Conservation (phyloP, 306 rosid genomes). For the Cotoneaster glaucophyllus region DNA sequence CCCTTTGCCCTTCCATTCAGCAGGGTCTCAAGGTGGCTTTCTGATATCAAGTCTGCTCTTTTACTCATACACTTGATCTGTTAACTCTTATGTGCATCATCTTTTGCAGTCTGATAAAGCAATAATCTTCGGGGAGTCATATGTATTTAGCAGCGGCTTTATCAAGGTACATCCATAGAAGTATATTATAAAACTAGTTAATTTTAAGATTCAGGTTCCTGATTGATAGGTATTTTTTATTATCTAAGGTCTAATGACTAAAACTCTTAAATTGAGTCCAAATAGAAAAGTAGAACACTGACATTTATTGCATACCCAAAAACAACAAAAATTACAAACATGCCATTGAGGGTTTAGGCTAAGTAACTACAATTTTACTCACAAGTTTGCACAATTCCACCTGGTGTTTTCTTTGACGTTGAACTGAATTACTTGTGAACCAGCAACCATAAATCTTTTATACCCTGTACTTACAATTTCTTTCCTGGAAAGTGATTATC, state of each 20-base stretch:
- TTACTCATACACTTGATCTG: conserved; percentile 7
- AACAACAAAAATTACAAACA: not conserved
- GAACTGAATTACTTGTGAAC: not conserved
- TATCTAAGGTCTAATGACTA: not conserved
- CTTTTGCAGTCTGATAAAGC: conserved; percentile 80
- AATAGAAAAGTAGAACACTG: not conserved
- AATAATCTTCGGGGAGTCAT: conserved; percentile 70
- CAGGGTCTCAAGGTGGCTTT: conserved; percentile 72
- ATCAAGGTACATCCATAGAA: conserved; percentile 50
- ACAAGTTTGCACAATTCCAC: not conserved
- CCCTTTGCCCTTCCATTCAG: conserved; percentile 76
- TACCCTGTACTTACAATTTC: not conserved
- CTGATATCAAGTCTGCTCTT: conserved; percentile 12
- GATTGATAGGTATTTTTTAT: not conserved
- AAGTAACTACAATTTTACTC: not conserved
- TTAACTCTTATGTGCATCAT: conserved; percentile 14
- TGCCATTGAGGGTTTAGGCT: not conserved
- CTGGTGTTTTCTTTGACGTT: not conserved
- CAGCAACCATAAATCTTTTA: not conserved
- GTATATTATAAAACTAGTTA: not conserved
- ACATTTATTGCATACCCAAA: not conserved
- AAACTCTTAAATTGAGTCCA: not conserved
- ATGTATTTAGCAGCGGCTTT: conserved; percentile 68
- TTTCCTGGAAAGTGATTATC: not conserved
- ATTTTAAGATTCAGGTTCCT: not conserved